A percentile compares a stretch with the other conserved stretches of the same genome.
phyloP scores from a whole-genome alignment of 768 basidiomycete genomes.

The Mycena floridula region DNA sequence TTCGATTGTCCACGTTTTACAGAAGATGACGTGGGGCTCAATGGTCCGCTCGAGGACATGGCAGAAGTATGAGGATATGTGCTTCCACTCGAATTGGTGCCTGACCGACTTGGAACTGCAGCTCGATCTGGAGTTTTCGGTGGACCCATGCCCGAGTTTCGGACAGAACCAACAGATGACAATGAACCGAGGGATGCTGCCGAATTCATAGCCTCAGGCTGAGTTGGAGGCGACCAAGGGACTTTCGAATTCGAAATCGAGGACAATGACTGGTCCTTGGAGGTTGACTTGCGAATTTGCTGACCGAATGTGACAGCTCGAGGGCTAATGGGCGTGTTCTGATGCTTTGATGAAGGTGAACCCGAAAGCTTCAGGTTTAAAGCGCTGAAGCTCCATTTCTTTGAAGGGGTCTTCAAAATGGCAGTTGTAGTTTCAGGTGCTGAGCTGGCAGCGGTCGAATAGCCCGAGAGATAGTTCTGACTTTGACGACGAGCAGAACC shows the following conservation, averaged over 20 bases:
- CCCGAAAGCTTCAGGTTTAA: constrained; percentile 69
- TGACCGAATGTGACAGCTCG: constrained; percentile 63
- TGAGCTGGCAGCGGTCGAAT: constrained; percentile 28
- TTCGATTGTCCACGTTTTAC: constrained; percentile 65
- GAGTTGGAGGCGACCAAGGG: constrained; percentile 63
- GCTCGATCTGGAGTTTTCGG: constrained; percentile 64
- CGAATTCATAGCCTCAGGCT: constrained; percentile 72
- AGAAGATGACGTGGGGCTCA: constrained; percentile 63
- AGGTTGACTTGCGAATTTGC: constrained; percentile 61
- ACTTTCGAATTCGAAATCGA: constrained; percentile 31
- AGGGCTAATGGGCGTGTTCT: constrained; percentile 59
- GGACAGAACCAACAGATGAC: constrained; percentile 66
- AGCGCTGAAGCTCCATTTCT: constrained; percentile 92
- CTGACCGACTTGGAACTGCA: constrained; percentile 55
- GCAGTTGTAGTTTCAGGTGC: constrained; percentile 39
- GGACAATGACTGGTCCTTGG: constrained; percentile 55
- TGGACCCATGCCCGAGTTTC: constrained; percentile 37
- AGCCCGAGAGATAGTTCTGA: constrained; percentile 30
- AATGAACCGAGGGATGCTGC: constrained; percentile 71
- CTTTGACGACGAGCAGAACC: constrained; percentile 38
- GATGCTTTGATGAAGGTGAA: constrained; percentile 58
- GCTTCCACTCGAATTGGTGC: constrained; percentile 72
- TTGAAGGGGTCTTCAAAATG: constrained; percentile 75
- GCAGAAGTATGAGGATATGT: constrained; percentile 55
- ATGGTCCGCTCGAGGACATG: constrained; percentile 51